phyloP scores from a whole-genome alignment of 306 rosid genomes.

The Medicago ruthenica region DNA sequence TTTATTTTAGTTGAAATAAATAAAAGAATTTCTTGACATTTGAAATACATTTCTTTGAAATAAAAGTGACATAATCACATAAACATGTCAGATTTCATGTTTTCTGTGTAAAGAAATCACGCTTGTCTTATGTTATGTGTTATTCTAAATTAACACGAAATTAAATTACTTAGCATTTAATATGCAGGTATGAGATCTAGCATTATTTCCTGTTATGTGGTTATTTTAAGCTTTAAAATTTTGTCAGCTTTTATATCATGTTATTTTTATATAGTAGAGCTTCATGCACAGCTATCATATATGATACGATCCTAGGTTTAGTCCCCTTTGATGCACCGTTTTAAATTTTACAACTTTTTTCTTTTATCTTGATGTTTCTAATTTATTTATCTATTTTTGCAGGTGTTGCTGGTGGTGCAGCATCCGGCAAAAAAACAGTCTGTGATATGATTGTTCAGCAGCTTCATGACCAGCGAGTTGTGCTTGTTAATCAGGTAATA shows the following conservation, averaged over 20 bases:
- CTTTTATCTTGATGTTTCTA: slow-evolving; percentile 22
- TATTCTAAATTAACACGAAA: slow-evolving; percentile 6
- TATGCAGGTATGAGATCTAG: background rate
- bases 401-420: slow-evolving; percentile 99
- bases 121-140: slow-evolving; percentile 11
- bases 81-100: slow-evolving; percentile 9
- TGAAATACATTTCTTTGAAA: background rate
- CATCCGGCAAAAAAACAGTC: slow-evolving; percentile 94
- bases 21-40: background rate
- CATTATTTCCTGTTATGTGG: background rate
- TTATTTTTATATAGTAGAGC: slow-evolving; percentile 12
- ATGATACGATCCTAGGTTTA: background rate
- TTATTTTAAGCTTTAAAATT: background rate
- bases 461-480: slow-evolving; percentile 98
- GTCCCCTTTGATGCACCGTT: background rate
- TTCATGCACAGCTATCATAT: background rate
- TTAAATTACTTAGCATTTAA: slow-evolving; percentile 21
- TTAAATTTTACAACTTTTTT: slow-evolving; percentile 7
- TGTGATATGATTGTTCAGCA: slow-evolving; percentile 99
- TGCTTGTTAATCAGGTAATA: slow-evolving; percentile 90
- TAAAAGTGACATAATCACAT: slow-evolving; percentile 15
- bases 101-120: slow-evolving; percentile 2
- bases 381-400: slow-evolving; percentile 31
- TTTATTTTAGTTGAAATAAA: slow-evolving; percentile 30
- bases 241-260: slow-evolving; percentile 24